Percentiles rank a stretch among this genome's conserved stretches.
These are phyloP conservation scores for Diplodia sapinea DNA, from an alignment of 2,329 filamentous ascomycete species.

Conservation along the genomic window DNA sequence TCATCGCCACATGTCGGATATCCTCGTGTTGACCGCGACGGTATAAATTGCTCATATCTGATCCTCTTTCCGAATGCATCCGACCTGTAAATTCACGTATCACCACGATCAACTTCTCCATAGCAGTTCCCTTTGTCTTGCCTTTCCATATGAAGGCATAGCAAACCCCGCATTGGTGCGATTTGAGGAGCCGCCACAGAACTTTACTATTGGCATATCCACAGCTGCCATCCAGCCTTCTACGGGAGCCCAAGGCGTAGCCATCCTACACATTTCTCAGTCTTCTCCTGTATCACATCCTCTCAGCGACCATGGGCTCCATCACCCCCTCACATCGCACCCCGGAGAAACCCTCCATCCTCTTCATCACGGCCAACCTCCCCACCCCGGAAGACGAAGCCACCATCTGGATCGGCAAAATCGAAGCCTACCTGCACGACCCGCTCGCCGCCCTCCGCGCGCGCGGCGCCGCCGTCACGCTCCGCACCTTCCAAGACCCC, in stretches of 20 bases:
- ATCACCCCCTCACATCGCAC: background rate
- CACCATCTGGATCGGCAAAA: slow-evolving; percentile 19
- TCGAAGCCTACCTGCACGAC: slow-evolving; percentile 22
- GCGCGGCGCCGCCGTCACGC: background rate
- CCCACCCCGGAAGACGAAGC: slow-evolving; percentile 11
- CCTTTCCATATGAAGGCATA: background rate
- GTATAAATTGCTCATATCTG: slow-evolving; percentile 12
- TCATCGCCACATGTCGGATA: background rate
- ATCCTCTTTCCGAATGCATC: slow-evolving; percentile 7
- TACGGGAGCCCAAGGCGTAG: no score
- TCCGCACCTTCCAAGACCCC: slow-evolving; percentile 21
- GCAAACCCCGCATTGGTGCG: background rate
- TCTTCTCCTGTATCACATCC: background rate
- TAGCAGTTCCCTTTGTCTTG: background rate
- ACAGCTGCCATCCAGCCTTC: background rate
- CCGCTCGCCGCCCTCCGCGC: slow-evolving; percentile 4
- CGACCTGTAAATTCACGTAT: background rate
- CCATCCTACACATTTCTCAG: background rate
- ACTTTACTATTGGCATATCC: background rate
- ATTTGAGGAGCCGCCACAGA: background rate
- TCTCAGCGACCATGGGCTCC: background rate
- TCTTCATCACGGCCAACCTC: slow-evolving; percentile 24
- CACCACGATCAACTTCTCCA: background rate
- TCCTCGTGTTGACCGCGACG: background rate
- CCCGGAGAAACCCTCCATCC: slow-evolving; percentile 7